phyloP scores from a whole-genome alignment of 1,284 basidiomycete species.

The Naganishia sp. region DNA sequence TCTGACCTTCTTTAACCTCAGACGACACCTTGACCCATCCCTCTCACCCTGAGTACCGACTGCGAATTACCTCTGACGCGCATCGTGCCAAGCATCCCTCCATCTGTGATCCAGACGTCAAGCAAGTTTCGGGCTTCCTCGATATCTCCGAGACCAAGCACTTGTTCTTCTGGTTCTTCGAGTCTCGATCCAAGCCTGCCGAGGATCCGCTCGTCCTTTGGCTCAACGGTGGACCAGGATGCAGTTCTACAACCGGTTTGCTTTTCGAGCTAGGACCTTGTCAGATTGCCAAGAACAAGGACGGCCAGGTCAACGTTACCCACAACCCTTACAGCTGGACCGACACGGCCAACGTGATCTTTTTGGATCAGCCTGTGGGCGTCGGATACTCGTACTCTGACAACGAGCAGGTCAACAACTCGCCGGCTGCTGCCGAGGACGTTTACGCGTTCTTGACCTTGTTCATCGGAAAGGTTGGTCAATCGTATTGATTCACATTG shows the following conservation, averaged over 20 bases:
- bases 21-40: constrained; percentile 70
- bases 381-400: constrained; percentile 85
- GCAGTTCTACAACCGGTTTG: constrained; percentile 67
- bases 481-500: not conserved
- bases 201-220: constrained; percentile 81
- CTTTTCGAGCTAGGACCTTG: constrained; percentile 80
- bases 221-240: constrained; percentile 61
- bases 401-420: constrained; percentile 65
- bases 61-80: constrained; percentile 62
- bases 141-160: constrained; percentile 83
- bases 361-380: constrained; percentile 66
- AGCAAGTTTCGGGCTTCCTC: constrained; percentile 86
- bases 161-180: constrained; percentile 50
- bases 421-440: constrained; percentile 63
- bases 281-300: constrained; percentile 65
- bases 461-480: constrained; percentile 67
- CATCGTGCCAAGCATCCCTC: constrained; percentile 12
- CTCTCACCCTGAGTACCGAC: constrained; percentile 67
- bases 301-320: constrained; percentile 59
- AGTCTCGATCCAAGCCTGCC: constrained; percentile 71
- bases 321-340: constrained; percentile 79
- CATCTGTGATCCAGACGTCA: constrained; percentile 77
- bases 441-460: constrained; percentile 88
- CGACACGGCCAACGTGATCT: constrained; percentile 55
- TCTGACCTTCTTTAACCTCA: constrained; percentile 15